A percentile compares a stretch with the other conserved stretches of the same genome.
Conservation (phyloP, 2,329 filamentous ascomycete species). For the Pseudogymnoascus sp. region DNA sequence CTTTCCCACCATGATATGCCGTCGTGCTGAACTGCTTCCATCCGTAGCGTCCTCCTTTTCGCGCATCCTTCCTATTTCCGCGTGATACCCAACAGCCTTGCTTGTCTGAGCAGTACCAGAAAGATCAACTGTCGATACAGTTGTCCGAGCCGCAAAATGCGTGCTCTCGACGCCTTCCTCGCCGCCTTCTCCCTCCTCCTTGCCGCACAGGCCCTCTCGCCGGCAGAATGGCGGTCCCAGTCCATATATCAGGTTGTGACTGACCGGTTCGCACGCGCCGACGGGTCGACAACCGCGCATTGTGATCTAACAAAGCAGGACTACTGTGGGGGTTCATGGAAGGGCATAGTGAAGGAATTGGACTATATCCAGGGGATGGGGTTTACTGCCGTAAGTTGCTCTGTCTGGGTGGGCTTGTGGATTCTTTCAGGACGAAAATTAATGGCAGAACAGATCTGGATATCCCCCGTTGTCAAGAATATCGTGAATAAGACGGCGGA, state of each 20-base stretch:
- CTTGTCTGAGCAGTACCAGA: not conserved
- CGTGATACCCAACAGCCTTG: not conserved
- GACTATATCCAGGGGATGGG: slow-evolving; percentile 42
- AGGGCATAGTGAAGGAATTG: slow-evolving; percentile 39
- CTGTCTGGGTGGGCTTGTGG: not conserved
- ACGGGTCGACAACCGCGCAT: slow-evolving; percentile 29
- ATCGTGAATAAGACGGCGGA: slow-evolving; percentile 32
- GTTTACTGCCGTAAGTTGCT: slow-evolving; percentile 25
- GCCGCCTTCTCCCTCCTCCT: not conserved
- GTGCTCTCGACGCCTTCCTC: not conserved
- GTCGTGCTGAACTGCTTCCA: not conserved
- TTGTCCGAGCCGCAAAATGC: not conserved
- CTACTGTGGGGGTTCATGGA: slow-evolving; percentile 43
- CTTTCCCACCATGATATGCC: not conserved
- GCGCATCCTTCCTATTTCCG: not conserved
- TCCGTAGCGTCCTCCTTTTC: not conserved
- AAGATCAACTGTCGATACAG: not conserved
- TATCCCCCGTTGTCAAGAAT: slow-evolving; percentile 38
- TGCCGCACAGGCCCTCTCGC: not conserved
- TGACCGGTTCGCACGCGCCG: slow-evolving; percentile 34
- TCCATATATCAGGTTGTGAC: slow-evolving; percentile 39
- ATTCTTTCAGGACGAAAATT: not conserved
- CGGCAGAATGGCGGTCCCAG: slow-evolving; percentile 30
- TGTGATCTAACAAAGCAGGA: slow-evolving; percentile 25
- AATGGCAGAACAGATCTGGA: slow-evolving; percentile 34